phyloP scores from a whole-genome alignment of 2,329 filamentous ascomycete species.

The Xylariaceae sp. region DNA sequence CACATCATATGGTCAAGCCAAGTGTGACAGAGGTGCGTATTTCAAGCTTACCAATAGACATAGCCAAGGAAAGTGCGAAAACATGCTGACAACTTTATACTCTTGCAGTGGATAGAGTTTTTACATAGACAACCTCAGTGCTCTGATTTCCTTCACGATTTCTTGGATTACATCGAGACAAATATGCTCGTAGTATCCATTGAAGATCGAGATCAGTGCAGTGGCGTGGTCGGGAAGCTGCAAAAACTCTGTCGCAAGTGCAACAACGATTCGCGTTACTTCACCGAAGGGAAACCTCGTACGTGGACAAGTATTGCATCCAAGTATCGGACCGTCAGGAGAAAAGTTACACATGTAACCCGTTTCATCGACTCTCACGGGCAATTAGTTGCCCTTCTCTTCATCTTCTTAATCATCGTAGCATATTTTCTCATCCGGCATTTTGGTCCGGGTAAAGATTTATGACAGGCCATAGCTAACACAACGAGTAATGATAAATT shows the following conservation, averaged over 20 bases:
- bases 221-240: neutral
- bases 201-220: neutral
- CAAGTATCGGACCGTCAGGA: neutral
- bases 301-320: neutral
- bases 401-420: neutral
- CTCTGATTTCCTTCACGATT: neutral
- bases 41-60: too few relatives aligned
- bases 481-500: too few relatives aligned
- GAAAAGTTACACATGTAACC: neutral
- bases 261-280: neutral
- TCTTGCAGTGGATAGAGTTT: neutral
- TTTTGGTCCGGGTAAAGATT: too few relatives aligned
- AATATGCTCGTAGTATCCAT: neutral
- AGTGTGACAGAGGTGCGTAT: neutral
- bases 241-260: neutral
- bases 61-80: too few relatives aligned
- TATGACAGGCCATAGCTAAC: too few relatives aligned
- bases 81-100: too few relatives aligned
- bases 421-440: neutral
- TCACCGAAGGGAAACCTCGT: neutral
- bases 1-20: neutral
- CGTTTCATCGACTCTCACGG: neutral
- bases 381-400: neutral
- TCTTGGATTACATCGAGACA: slow-evolving; percentile 1
- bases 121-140: neutral